A percentile compares a stretch with the other conserved stretches of the same genome.
Conservation (phyloP, 2,329 filamentous ascomycete genomes). For the Colletotrichum tanaceti region DNA sequence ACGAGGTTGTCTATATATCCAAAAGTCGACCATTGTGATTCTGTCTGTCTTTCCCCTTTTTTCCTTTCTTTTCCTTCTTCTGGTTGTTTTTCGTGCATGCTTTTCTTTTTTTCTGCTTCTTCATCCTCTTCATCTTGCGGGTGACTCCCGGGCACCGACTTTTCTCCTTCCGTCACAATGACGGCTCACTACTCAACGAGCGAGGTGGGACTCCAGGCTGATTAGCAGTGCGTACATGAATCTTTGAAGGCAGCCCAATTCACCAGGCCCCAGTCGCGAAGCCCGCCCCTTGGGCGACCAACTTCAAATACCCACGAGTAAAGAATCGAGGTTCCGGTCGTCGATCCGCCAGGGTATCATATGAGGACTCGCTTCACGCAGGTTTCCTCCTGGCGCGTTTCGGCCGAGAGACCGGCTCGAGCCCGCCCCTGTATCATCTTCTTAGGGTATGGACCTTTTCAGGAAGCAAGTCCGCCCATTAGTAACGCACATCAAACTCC, state of each 20-base stretch:
- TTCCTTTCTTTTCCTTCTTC: too few species aligned
- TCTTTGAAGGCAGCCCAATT: conserved; percentile 5
- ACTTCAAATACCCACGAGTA: not conserved
- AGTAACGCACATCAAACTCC: too few species aligned
- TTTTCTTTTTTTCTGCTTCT: too few species aligned
- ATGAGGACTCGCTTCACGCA: not conserved
- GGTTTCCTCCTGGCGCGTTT: not conserved
- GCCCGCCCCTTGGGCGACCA: not conserved
- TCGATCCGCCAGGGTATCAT: not conserved
- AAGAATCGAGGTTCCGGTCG: not conserved
- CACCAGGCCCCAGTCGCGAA: not conserved
- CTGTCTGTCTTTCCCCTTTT: too few species aligned
- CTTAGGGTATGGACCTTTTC: not conserved
- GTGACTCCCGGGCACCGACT: not conserved
- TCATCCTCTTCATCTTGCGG: too few species aligned
- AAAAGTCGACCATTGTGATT: not conserved
- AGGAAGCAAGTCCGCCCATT: not conserved
- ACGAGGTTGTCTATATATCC: not conserved
- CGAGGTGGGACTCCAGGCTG: not conserved
- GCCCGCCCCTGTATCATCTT: not conserved
- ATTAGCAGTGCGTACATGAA: not conserved
- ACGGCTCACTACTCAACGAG: not conserved
- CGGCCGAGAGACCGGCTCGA: not conserved
- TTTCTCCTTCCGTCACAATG: not conserved
- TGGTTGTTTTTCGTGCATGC: too few species aligned